Evolutionary conservation across 805 yeast species (phyloP), one percentile per base, ranked within the genome.

Genomic region (Candida wancherniae): DNA sequence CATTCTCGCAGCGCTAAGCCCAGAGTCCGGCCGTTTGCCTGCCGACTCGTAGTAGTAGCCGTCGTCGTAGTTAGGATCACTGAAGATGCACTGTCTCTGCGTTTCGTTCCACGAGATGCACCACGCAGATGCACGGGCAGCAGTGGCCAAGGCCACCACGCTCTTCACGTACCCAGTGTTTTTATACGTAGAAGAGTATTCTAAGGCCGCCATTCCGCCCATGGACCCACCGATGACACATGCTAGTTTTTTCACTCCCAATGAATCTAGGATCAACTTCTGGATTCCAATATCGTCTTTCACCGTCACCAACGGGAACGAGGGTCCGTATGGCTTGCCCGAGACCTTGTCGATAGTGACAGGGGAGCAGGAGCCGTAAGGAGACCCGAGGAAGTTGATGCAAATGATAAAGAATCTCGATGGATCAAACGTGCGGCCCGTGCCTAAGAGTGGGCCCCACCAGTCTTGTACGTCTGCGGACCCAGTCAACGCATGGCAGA

Each of bases 31-130:
- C 4, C 87, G 94, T 9, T 30, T 41, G 4, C 48, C 52, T n/a
- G 73, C 71, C 19, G 73, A 63, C 9, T 77, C 61, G 53, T 85
- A 90, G 40, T 65, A 65, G 58, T 84, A 87, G 1, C 98, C 98
- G 50, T 88, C 96, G 34, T 74, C 69, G 55, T 87, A 92, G 51
- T 83, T 82, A 7, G 97, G 97, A 55, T 92, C 98, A 9, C 95
- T 81, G 58, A 88, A 92, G 17, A 92, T 86, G 41, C 95, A 79
- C 55, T 92, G 98, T 47, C 98, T 73, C 60, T 92, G 98, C 2
- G 98, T 94, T 53, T 92, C 98, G 33, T 94, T 90, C 98, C 98
- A 92, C 4, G 95, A 84, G 23, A 92, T 92, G 45, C 97, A 92
- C 98, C 98, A 92, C 0, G 98, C 98, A 2, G 94, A 82, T 25